Evolutionary conservation across 495 filamentous ascomycete species (phyloP), one percentile per base, ranked within the genome.

Genomic region (Penicillium lagena): DNA sequence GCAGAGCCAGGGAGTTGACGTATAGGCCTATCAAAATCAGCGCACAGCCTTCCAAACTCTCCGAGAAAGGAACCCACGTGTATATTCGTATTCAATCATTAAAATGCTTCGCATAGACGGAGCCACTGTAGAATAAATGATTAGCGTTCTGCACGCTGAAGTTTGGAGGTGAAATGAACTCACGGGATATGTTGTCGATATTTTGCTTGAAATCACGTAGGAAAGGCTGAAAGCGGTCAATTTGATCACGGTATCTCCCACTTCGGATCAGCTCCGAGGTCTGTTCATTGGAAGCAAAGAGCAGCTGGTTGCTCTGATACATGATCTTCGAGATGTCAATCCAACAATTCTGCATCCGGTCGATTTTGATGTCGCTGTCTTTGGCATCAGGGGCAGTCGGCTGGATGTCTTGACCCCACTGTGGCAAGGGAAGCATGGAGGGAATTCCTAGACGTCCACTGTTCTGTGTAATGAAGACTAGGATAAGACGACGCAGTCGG

Each of bases 401-500:
- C 30, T 61, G 65, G 12, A 70, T 71, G 38, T 78, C 72, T 44
- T 75, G 70, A 10, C 85, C 75, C 68, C 68, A 75, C 39, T 71
- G 67, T 8, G 67, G 62, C 29, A 75, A 54, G 2, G 90, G 88
- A 14, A 96, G 82, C 90, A 96, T 96, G 42, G 87, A 91, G 0
- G 93, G 90, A 69, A 94, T 89, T 1, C 89, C 91, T 4, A 97
- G 72, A 30, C 93, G 81, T n/a, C 90, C 91, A 50, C 87, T 87
- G 14, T 91, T 82, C 59, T 96, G 91, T 12, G 86, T 91, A 37
- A 91, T 77, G 58, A 95, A 97, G 36, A 97, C 83, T 33, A 94
- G 69, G 10, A 98, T 79, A 5, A 96, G 69, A 36, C 88, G 79
- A 45, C 90, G 89, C 51, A 97, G 83, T 37, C 88, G 85, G 38